Conservation (phyloP, 1,284 basidiomycete species). For the Sporisorium reilianum region DNA sequence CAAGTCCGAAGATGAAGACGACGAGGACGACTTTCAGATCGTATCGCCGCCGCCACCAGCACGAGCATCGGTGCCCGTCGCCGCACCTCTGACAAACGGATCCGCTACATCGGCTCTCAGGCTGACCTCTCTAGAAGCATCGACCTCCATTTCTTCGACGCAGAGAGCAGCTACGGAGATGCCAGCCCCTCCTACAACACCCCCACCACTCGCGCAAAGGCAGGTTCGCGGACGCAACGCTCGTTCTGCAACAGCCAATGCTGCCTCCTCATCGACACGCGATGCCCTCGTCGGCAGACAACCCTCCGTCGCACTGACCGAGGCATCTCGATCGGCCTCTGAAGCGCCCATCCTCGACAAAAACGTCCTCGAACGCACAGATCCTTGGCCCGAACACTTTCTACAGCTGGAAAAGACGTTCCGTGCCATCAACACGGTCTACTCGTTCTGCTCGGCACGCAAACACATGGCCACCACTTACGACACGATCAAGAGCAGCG, state of each 20-base stretch:
- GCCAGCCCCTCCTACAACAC: slow-evolving; percentile 10
- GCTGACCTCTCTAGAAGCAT: neutral
- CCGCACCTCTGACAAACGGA: neutral
- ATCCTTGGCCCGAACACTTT: slow-evolving; percentile 70
- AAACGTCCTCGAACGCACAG: slow-evolving; percentile 35
- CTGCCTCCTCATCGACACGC: slow-evolving; percentile 15
- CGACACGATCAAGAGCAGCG: slow-evolving; percentile 79
- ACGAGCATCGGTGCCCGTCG: neutral
- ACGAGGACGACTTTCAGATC: slow-evolving; percentile 34
- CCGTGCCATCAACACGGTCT: slow-evolving; percentile 88
- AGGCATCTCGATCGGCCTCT: slow-evolving; percentile 21
- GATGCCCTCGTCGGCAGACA: slow-evolving; percentile 33
- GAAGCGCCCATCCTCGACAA: slow-evolving; percentile 23
- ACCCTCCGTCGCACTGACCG: slow-evolving; percentile 31
- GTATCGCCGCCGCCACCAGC: slow-evolving; percentile 19
- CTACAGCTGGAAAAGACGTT: slow-evolving; percentile 70
- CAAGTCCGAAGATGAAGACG: slow-evolving; percentile 52
- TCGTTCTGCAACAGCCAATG: slow-evolving; percentile 27
- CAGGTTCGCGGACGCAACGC: slow-evolving; percentile 22
- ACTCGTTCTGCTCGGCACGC: slow-evolving; percentile 85
- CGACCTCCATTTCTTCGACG: slow-evolving; percentile 8
- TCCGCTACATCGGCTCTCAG: neutral
- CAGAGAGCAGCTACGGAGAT: slow-evolving; percentile 14
- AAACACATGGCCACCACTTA: slow-evolving; percentile 86
- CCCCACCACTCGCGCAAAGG: slow-evolving; percentile 17